These are phyloP conservation scores for Leccinum arenicola DNA, from an alignment of 768 basidiomycete species.

Conservation along the genomic window DNA sequence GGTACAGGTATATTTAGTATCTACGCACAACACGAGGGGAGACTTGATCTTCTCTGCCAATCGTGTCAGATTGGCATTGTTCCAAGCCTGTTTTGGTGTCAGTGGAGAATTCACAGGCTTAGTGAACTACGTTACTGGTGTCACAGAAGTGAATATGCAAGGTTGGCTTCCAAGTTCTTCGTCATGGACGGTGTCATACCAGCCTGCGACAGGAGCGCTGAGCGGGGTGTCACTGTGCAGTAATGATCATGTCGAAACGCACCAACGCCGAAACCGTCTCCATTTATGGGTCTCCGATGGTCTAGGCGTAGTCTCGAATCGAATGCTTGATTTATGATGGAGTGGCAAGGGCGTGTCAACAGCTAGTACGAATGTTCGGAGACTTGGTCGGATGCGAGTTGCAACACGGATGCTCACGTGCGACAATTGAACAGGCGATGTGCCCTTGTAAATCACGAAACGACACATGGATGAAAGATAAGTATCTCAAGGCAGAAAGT, in stretches of 20 bases:
- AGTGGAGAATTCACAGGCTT: neutral
- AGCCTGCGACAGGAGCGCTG: constrained; percentile 48
- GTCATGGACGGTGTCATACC: constrained; percentile 89
- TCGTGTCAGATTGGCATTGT: constrained; percentile 89
- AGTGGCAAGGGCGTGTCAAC: constrained; percentile 91
- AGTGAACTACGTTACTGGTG: constrained; percentile 57
- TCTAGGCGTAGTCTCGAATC: constrained; percentile 89
- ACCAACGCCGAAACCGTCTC: constrained; percentile 97
- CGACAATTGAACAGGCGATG: constrained; percentile 86
- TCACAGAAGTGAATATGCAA: constrained; percentile 94
- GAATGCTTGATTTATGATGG: constrained; percentile 96
- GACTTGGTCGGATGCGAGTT: neutral
- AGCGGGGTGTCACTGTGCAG: neutral
- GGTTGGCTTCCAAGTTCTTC: constrained; percentile 84
- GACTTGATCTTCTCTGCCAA: constrained; percentile 97
- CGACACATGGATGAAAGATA: constrained; percentile 62
- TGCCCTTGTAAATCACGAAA: constrained; percentile 94
- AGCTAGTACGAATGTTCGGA: constrained; percentile 43
- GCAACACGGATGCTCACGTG: constrained; percentile 49
- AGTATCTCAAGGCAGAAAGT: neutral
- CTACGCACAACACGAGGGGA: constrained; percentile 84
- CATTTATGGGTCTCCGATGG: constrained; percentile 81
- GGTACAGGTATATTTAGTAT: neutral
- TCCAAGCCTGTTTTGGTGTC: constrained; percentile 76
- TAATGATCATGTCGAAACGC: constrained; percentile 25